Conservation (phyloP, 1,284 basidiomycete genomes). For the Puccinia hordei region DNA sequence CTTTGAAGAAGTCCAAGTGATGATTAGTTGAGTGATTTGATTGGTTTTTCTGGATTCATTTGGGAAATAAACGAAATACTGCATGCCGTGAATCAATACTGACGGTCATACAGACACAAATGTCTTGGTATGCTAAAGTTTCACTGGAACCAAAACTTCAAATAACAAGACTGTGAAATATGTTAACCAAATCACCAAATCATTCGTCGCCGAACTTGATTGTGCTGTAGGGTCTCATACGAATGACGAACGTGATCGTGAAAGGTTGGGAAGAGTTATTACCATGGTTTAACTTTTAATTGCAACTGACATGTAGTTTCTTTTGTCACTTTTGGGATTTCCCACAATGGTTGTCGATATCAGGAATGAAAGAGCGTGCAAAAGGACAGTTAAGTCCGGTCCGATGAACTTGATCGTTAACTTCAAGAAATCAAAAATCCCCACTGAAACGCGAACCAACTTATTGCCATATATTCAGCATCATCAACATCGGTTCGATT, state of each 20-base stretch:
- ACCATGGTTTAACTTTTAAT: slow-evolving; percentile 27
- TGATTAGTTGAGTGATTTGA: slow-evolving; percentile 48
- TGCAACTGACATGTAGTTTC: slow-evolving; percentile 22
- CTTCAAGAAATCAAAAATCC: neutral
- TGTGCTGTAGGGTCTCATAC: slow-evolving; percentile 41
- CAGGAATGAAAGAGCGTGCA: slow-evolving; percentile 85
- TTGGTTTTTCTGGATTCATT: neutral
- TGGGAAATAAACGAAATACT: neutral
- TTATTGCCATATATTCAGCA: slow-evolving; percentile 55
- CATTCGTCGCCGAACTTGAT: neutral
- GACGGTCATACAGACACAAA: slow-evolving; percentile 30
- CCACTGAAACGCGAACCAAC: too few relatives aligned
- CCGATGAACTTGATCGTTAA: neutral
- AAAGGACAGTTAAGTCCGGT: slow-evolving; percentile 68
- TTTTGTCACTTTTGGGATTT: neutral
- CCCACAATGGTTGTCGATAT: neutral
- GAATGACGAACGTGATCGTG: slow-evolving; percentile 43
- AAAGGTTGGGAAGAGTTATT: slow-evolving; percentile 21
- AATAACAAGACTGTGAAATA: neutral
- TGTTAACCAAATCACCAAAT: neutral
- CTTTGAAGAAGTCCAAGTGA: slow-evolving; percentile 42
- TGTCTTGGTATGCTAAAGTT: slow-evolving; percentile 29
- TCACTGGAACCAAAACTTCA: neutral
- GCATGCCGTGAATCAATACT: neutral
- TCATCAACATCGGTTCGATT: slow-evolving; percentile 94